Base-by-base conservation (phyloP, 495 filamentous ascomycete genomes). In the Penicillium dipodomyicola region DNA sequence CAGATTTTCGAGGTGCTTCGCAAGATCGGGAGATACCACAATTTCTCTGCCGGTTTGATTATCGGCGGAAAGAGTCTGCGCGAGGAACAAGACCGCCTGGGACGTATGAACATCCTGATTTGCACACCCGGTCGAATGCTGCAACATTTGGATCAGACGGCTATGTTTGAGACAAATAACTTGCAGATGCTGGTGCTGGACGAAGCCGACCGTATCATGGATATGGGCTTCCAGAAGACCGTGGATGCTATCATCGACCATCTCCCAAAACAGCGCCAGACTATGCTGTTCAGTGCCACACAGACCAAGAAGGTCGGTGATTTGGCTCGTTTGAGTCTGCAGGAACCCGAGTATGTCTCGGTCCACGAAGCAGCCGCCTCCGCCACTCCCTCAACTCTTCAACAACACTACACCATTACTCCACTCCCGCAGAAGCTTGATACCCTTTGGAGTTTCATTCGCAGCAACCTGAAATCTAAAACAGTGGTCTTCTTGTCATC, bases 1-100 rank as follows among this genome's bases (percentile, higher is more conserved):
- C 94, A 99, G 72, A 99, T 97, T 45, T 99, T 99, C 70, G 90
- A 96, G 45, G 93, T 97, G 0, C 70, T 99, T 62, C 83, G 91
- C 20, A 96, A 93, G 65, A 84, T 99, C 46, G 94, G 94, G 6
- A 81, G 90, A 41, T 85, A 92, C 44, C 94, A 99, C 71, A 78
- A 84, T 20, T 96, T 97, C 69, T 95, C 93, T 2, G 94, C 94
- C 1, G 94, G 95, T 0, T 70, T 99, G 63, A 85, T 99, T 1
- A 97, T 97, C 62, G 94, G 94, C n/a, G 94, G 94, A 9, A 95
- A 92, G 77, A 90, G 83, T 74, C 65, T 96, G 64, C 83, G 86
- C 60, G 92, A 97, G 68, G 93, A 99, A 71, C 85, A 86, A 43
- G 90, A 93, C 59, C 80, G 93, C 35, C 67, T 99, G 52, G 85